Base-by-base conservation (phyloP, 129 eudicot genomes). In the Arctium minus region DNA sequence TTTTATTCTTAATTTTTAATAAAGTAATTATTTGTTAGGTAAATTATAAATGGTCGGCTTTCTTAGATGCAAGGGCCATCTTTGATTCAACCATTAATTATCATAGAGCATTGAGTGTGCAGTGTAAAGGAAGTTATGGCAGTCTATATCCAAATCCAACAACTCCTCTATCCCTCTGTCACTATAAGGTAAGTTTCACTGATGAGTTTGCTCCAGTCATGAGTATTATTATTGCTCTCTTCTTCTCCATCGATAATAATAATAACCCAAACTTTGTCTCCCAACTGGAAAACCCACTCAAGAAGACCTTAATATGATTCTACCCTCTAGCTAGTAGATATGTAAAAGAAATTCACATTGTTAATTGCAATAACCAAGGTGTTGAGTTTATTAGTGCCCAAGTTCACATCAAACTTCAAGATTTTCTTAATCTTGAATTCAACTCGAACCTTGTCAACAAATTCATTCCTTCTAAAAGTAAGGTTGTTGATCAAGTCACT, bases 321-420 rank as follows among this genome's bases (percentile, higher is more conserved):
- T 85, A 85, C 74, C 88, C 88, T n/a, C 44, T 74, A 17, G 88
- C 81, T 3, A 85, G 88, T 18, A 68, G 84, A 22, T 79, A 75
- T 1, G 62, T 44, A 2, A 38, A 62, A 31, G 38, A 27, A 30
- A 70, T 30, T 31, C 74, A 15, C 18, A 30, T 40, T 0, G 48
- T 85, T 12, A 77, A 85, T 80, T 85, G 85, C 33, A 80, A 53
- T 15, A 85, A 85, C 36, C 75, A 53, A 70, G 88, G 88, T 10
- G 82, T 60, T 22, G 81, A 79, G 8, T 80, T 73, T 38, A 8
- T 85, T 4, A 18, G 18, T 64, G 88, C 81, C 40, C 71, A 48
- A 7, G 44, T 81, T 17, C 5, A 60, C 9, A 17, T 11, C 38
- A 74, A 5, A 62, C 50, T 60, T 60, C 68, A 60, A 60, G 68